Percentiles rank a stretch among this genome's conserved stretches.
Evolutionary conservation across 352 stramenopile species (phyloP).

Genomic region (Globisporangium sylvaticum): DNA sequence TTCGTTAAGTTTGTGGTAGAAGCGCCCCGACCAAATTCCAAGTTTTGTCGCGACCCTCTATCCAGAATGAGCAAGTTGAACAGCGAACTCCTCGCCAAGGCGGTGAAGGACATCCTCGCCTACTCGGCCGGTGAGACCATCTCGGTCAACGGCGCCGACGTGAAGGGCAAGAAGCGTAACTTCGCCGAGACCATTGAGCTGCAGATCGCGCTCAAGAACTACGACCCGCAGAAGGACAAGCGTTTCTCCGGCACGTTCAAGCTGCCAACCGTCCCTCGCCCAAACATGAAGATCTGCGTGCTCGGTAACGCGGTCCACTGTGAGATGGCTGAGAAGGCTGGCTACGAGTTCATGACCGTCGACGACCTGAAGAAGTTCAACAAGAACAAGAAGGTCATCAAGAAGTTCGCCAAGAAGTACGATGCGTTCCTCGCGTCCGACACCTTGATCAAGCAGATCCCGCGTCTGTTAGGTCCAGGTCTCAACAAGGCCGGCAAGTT

Average conservation of each 20-base stretch:
- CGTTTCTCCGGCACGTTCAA: slow-evolving; percentile 99
- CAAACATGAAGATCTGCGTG: slow-evolving; percentile 97
- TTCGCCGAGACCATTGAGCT: slow-evolving; percentile 99
- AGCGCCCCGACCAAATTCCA: slow-evolving; percentile 44
- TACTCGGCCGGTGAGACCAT: slow-evolving; percentile 95
- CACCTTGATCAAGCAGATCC: slow-evolving; percentile 99
- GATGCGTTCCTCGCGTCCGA: slow-evolving; percentile 99
- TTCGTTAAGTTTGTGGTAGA: slow-evolving; percentile 69
- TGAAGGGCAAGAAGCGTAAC: slow-evolving; percentile 99
- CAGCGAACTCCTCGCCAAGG: slow-evolving; percentile 94
- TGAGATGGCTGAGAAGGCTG: slow-evolving; percentile 97
- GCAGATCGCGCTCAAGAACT: slow-evolving; percentile 99
- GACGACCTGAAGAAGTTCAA: slow-evolving; percentile 99
- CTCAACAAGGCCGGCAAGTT: slow-evolving; percentile 99
- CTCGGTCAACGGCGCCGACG: slow-evolving; percentile 84
- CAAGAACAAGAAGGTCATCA: slow-evolving; percentile 99
- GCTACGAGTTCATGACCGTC: slow-evolving; percentile 97
- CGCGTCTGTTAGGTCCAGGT: slow-evolving; percentile 98
- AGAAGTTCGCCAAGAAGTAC: slow-evolving; percentile 99
- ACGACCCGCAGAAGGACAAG: slow-evolving; percentile 99
- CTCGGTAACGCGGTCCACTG: slow-evolving; percentile 98
- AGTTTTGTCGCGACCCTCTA: slow-evolving; percentile 10
- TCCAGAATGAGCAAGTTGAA: slow-evolving; percentile 95
- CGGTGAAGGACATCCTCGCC: slow-evolving; percentile 94
- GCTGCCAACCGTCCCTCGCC: slow-evolving; percentile 93